Percentiles rank a stretch among this genome's conserved stretches.
Conservation (phyloP, 805 yeast genomes). For the Spathaspora gorwiae region DNA sequence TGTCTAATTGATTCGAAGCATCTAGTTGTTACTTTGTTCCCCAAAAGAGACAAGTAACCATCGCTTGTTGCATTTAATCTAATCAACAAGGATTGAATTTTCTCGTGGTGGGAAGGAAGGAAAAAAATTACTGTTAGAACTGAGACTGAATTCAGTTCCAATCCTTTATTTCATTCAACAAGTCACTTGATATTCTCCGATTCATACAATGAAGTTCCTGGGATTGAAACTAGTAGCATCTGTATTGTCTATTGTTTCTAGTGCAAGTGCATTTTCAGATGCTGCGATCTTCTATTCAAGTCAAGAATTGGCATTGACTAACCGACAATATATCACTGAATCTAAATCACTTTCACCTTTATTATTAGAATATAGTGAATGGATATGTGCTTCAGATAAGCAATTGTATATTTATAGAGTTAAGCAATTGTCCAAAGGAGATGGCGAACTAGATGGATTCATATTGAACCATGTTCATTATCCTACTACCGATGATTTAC, state of each 20-base stretch:
- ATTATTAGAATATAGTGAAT: slow-evolving; percentile 13
- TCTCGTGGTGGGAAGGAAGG: too few relatives aligned
- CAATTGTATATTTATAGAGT: slow-evolving; percentile 25
- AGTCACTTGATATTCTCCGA: background rate
- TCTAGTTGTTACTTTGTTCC: too few relatives aligned
- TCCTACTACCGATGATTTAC: slow-evolving; percentile 12
- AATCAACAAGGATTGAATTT: too few relatives aligned
- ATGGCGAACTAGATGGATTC: slow-evolving; percentile 5
- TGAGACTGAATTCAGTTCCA: too few relatives aligned
- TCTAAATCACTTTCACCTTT: slow-evolving; percentile 14
- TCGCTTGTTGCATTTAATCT: too few relatives aligned
- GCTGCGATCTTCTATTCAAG: slow-evolving; percentile 19
- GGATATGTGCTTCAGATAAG: slow-evolving; percentile 16
- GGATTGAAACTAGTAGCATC: background rate
- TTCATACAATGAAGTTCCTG: background rate
- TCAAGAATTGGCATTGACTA: background rate
- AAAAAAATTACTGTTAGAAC: too few relatives aligned
- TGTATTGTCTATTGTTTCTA: slow-evolving; percentile 14
- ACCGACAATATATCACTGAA: slow-evolving; percentile 17
- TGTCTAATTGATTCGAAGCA: too few relatives aligned
- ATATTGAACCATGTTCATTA: slow-evolving; percentile 19
- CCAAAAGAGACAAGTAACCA: too few relatives aligned
- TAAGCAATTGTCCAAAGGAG: slow-evolving; percentile 10
- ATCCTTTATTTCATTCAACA: background rate
- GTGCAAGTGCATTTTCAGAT: slow-evolving; percentile 17